These are phyloP conservation scores for Striga hermonthica DNA, from an alignment of 305 asterid species.

Conservation along the genomic window DNA sequence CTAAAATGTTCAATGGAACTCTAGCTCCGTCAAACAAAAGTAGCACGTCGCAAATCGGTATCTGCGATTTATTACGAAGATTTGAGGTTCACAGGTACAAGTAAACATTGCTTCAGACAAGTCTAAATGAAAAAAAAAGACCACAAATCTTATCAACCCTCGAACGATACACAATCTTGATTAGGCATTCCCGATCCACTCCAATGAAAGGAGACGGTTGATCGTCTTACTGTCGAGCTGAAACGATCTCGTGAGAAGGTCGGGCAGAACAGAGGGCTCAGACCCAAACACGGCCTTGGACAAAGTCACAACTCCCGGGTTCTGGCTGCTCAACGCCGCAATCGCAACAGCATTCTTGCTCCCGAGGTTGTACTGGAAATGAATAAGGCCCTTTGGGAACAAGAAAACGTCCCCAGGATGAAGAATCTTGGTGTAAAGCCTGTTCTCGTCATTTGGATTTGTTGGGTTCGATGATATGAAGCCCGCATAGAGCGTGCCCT, in stretches of 20 bases:
- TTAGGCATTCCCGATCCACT: neutral
- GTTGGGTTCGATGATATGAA: slow-evolving; percentile 26
- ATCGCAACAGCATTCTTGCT: slow-evolving; percentile 16
- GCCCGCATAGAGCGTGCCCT: slow-evolving; percentile 30
- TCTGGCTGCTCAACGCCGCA: slow-evolving; percentile 29
- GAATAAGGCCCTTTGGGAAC: slow-evolving; percentile 29
- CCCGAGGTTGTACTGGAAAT: slow-evolving; percentile 30
- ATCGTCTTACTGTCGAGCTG: slow-evolving; percentile 2
- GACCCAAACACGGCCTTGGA: slow-evolving; percentile 29
- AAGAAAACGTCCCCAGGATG: slow-evolving; percentile 26
- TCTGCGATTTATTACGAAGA: no score
- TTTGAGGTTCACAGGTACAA: no score
- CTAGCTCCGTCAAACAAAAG: no score
- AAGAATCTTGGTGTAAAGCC: slow-evolving; percentile 26
- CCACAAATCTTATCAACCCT: no score
- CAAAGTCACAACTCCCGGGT: slow-evolving; percentile 29
- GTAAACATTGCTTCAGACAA: no score
- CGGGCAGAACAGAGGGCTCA: slow-evolving; percentile 12
- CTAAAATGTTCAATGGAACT: no score
- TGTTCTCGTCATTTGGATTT: slow-evolving; percentile 18
- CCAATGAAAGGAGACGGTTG: neutral
- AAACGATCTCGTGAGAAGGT: slow-evolving; percentile 20
- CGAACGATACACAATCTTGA: no score
- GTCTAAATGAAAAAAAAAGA: no score
- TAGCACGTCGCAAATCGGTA: no score